Evolutionary conservation across 495 filamentous ascomycete species (phyloP).

Genomic region (Aspergillus ostianus): DNA sequence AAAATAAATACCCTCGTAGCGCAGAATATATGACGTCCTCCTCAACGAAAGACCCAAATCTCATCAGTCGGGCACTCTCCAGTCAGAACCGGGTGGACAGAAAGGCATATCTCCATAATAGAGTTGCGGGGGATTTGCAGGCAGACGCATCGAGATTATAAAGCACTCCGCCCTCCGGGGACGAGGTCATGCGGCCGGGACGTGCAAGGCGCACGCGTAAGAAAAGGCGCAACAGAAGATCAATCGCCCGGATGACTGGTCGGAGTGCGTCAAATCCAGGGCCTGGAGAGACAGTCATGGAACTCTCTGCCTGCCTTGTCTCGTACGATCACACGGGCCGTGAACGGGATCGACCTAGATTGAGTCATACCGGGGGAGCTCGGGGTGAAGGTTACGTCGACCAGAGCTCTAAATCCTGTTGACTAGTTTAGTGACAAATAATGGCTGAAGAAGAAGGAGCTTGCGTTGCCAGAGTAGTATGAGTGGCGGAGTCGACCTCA

Average conservation of each 20-base stretch:
- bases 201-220: slow-evolving; percentile 25
- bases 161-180: slow-evolving; percentile 16
- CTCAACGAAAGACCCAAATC: slow-evolving; percentile 11
- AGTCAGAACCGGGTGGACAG: slow-evolving; percentile 8
- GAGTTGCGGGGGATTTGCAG: neutral
- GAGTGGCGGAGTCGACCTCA: neutral
- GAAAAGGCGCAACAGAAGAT: slow-evolving; percentile 2
- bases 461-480: neutral
- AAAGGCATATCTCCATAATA: slow-evolving; percentile 10
- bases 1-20: neutral
- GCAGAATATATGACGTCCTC: slow-evolving; percentile 7
- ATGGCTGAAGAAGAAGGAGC: neutral
- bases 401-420: neutral
- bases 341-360: slow-evolving; percentile 4
- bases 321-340: slow-evolving; percentile 7
- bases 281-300: slow-evolving; percentile 3
- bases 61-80: neutral
- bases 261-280: neutral
- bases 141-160: slow-evolving; percentile 10
- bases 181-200: slow-evolving; percentile 16
- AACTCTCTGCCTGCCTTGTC: neutral
- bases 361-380: slow-evolving; percentile 11
- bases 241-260: slow-evolving; percentile 9
- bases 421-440: slow-evolving; percentile 10
- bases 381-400: neutral